Evolutionary conservation across 768 basidiomycete genomes (phyloP), one percentile per base, ranked within the genome.

Genomic region (Agaricus subrufescens): DNA sequence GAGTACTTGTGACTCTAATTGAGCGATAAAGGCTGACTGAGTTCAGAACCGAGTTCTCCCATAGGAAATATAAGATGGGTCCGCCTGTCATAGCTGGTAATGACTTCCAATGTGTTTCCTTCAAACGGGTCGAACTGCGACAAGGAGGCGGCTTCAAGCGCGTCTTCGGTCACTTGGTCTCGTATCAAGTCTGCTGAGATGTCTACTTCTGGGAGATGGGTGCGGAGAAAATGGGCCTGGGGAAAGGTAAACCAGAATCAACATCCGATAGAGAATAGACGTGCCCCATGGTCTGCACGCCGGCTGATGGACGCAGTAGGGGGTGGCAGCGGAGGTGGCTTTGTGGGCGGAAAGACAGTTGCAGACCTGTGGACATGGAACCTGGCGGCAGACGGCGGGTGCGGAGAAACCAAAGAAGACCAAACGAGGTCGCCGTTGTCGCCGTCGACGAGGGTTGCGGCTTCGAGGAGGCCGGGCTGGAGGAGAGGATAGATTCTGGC

Each of bases 211-310:
- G 90, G 88, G 52, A 86, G 77, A 66, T 80, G 78, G 3, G 82
- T 84, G 45, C 86, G 82, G 46, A 91, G 73, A 62, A 89, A 90
- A 54, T 85, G 83, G 12, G 86, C 79, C 90, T 93, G 57, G 34
- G 25, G 15, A 56, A 46, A 42, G 37, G 46, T 49, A 44, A 50
- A 46, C 48, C 3, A 12, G n/a, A 30, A 14, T 23, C 27, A 26
- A 27, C 34, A 9, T 7, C 5, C 3, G 25, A 19, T 19, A 3
- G 39, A 29, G 29, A 34, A 47, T n/a, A 19, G 38, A 50, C 80
- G 50, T 66, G 91, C 89, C 25, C 85, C 85, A 71, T 84, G 82
- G 66, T 90, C 86, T 4, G 82, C 78, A 9, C 78, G 79, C 53
- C 82, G 78, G n/a, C 63, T 64, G n/a, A 71, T 60, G 38, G 72